Evolutionary conservation across 108 stramenopile genomes (phyloP).

Genomic region (Skeletonema menzelii): DNA sequence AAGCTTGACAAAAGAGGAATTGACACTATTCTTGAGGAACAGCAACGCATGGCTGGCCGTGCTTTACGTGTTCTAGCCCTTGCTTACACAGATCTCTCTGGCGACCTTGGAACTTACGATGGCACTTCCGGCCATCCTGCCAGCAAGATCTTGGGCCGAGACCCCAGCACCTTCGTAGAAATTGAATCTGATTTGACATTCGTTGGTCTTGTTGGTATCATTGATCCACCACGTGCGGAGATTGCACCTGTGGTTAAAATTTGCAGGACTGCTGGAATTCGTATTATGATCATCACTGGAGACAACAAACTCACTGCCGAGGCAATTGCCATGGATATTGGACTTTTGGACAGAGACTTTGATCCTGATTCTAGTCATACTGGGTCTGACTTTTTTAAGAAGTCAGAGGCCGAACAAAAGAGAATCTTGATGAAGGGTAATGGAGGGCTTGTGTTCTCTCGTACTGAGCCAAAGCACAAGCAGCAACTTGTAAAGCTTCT

Average conservation of each 20-base stretch:
- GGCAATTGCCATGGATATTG: slow-evolving; percentile 79
- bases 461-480: slow-evolving; percentile 88
- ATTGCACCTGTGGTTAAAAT: slow-evolving; percentile 66
- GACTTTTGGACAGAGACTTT: slow-evolving; percentile 61
- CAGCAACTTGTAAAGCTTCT: slow-evolving; percentile 75
- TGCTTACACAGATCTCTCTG: slow-evolving; percentile 52
- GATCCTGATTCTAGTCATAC: slow-evolving; percentile 37
- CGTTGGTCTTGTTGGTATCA: slow-evolving; percentile 80
- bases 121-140: slow-evolving; percentile 34
- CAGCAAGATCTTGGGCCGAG: slow-evolving; percentile 23
- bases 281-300: slow-evolving; percentile 91
- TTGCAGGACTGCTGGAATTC: slow-evolving; percentile 82
- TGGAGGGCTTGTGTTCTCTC: slow-evolving; percentile 50
- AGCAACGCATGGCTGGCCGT: slow-evolving; percentile 56
- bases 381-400: slow-evolving; percentile 50
- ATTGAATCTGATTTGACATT: slow-evolving; percentile 80
- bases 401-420: slow-evolving; percentile 37
- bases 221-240: slow-evolving; percentile 86
- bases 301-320: slow-evolving; percentile 84
- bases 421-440: slow-evolving; percentile 46
- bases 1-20: slow-evolving; percentile 37
- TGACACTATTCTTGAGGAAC: slow-evolving; percentile 35
- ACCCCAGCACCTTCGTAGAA: slow-evolving; percentile 47
- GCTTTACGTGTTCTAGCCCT: slow-evolving; percentile 76
- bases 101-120: slow-evolving; percentile 42